A percentile compares a stretch with the other conserved stretches of the same genome.
Evolutionary conservation across 148 eudicot species (phyloP).

Genomic region (Pharnaceum exiguum): DNA sequence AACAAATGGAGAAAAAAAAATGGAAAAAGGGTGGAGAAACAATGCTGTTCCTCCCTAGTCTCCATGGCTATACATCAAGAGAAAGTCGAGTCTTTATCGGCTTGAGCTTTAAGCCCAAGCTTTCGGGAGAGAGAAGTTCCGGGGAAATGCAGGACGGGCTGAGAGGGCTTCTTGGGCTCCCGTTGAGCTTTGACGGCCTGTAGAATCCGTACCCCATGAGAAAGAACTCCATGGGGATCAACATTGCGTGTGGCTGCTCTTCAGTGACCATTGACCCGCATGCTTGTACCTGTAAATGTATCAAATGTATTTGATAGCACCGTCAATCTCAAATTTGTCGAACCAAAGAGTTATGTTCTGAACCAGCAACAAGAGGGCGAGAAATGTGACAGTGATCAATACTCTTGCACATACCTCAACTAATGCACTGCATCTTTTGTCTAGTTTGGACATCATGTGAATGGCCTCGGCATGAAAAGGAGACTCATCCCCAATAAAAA

Average conservation of each 20-base stretch:
- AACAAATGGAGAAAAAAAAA: not conserved
- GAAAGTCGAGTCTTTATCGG: slow-evolving; percentile 87
- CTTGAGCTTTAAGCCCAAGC: slow-evolving; percentile 95
- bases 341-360: no score
- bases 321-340: no score
- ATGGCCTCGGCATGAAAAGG: slow-evolving; percentile 88
- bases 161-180: slow-evolving; percentile 90
- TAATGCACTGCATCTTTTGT: slow-evolving; percentile 85
- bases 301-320: no score
- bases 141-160: slow-evolving; percentile 83
- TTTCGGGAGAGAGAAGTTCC: slow-evolving; percentile 91
- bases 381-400: not conserved
- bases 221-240: slow-evolving; percentile 85
- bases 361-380: not conserved
- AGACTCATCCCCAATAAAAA: slow-evolving; percentile 91
- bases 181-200: slow-evolving; percentile 53
- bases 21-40: not conserved
- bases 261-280: slow-evolving; percentile 99
- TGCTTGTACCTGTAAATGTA: slow-evolving; percentile 55
- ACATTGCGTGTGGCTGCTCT: slow-evolving; percentile 96
- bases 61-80: slow-evolving; percentile 10
- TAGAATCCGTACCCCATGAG: slow-evolving; percentile 86
- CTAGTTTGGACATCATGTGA: slow-evolving; percentile 80
- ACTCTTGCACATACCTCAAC: slow-evolving; percentile 67
- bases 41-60: not conserved